Base-by-base conservation (phyloP, 2,329 filamentous ascomycete genomes). In the Hymenoscyphus albidus region DNA sequence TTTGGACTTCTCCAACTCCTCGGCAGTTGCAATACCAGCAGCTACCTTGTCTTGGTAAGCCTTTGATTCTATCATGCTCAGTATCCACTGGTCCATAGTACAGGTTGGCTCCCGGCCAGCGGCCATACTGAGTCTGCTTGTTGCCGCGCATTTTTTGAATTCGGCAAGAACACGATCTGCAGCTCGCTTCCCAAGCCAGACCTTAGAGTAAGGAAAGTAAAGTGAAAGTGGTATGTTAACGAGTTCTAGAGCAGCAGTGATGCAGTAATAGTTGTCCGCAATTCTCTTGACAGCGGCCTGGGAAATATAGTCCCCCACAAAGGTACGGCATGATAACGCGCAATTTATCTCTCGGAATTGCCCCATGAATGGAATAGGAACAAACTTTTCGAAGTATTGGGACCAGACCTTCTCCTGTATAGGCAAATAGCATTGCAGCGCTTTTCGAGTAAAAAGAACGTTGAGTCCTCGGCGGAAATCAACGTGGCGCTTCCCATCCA, bases 231-330 rank as follows among this genome's bases (percentile, higher is more conserved):
- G 90, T 72, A 93, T 86, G 77, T 93, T 93, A 79, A 93, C 90
- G 27, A 93, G 82, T 76, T 93, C 90, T 55, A 93, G 82, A 0
- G 91, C 90, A 27, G 87, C 90, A 4, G 90, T 93, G 71, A 90
- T 89, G 65, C 87, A 81, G 76, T 92, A 93, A 76, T 90, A 93
- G 76, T 93, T 90, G 72, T 92, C 86, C 18, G 90, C 88, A 64
- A 93, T 90, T 75, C 83, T 88, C 79, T 90, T 88, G 64, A 93
- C 85, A 4, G 85, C 83, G 65, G 86, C 84, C 55, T 91, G 84
- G 9, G 85, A 85, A 76, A 92, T 91, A 79, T 93, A 93, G 77
- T 92, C 84, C 31, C 91, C 90, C 58, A 92, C 89, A 73, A 93
- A 93, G 9, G 90, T 93, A 58, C 90, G 85, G 78, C 89, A 91